A percentile compares a stretch with the other conserved stretches of the same genome.
Conservation (phyloP, 257 asterid species). For the Solanum etuberosum region DNA sequence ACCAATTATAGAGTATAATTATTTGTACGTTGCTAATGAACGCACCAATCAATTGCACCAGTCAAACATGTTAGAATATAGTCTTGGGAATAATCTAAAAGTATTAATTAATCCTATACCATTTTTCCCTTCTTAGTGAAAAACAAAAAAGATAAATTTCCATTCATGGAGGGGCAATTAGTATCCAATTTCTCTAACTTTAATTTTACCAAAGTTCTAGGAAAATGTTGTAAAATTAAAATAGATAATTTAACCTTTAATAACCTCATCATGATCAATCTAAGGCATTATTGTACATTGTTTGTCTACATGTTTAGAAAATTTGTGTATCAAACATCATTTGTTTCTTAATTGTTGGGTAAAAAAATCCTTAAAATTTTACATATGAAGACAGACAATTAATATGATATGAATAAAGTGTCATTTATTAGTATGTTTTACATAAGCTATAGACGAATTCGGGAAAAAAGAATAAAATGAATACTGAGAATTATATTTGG, state of each 20-base stretch:
- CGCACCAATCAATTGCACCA: background rate
- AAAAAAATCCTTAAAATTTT: background rate
- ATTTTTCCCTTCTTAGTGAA: background rate
- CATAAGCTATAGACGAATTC: background rate
- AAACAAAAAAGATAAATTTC: background rate
- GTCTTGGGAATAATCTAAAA: background rate
- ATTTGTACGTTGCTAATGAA: background rate
- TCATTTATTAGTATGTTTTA: background rate
- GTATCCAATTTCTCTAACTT: background rate
- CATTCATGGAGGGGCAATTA: background rate
- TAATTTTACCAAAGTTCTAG: background rate
- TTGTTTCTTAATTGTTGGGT: background rate
- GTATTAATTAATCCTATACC: background rate
- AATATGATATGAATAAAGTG: background rate
- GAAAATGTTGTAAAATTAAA: background rate
- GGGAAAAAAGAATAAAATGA: background rate
- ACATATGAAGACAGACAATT: background rate
- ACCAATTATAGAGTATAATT: background rate
- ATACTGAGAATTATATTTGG: background rate
- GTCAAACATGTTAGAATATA: background rate
- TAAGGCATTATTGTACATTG: background rate
- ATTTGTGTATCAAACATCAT: background rate
- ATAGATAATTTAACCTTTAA: background rate
- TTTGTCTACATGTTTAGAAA: background rate
- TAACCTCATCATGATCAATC: background rate